Evolutionary conservation across 2,329 filamentous ascomycete species (phyloP).

Genomic region (Arthrobotrys sphaeroides): DNA sequence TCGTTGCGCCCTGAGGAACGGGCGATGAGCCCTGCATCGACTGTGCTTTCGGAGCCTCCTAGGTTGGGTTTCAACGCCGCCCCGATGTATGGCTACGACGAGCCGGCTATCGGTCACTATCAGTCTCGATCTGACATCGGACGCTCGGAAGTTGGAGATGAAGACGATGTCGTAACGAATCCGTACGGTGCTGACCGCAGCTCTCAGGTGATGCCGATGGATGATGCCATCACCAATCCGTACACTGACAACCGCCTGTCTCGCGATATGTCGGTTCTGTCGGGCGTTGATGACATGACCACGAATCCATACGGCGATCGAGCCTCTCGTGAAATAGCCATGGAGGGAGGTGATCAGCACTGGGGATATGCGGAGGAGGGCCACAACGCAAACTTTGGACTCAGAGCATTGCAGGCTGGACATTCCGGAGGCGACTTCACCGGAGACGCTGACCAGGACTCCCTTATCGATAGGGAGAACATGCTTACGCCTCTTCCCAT

Average conservation of each 20-base stretch:
- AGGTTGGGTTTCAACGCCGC: conserved; percentile 75
- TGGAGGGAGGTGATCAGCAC: conserved; percentile 48
- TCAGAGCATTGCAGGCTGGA: conserved; percentile 41
- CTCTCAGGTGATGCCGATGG: conserved; percentile 54
- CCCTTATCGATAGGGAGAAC: conserved; percentile 33
- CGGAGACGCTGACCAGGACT: conserved; percentile 39
- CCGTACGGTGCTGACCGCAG: conserved; percentile 68
- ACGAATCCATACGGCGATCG: conserved; percentile 77
- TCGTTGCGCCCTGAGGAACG: conserved; percentile 65
- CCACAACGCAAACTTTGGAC: conserved; percentile 52
- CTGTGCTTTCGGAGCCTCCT: conserved; percentile 63
- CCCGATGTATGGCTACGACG: conserved; percentile 74
- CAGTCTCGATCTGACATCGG: conserved; percentile 62
- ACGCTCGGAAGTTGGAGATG: conserved; percentile 61
- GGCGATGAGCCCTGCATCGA: conserved; percentile 63
- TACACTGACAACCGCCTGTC: conserved; percentile 50
- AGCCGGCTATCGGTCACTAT: conserved; percentile 78
- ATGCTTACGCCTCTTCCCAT: conserved; percentile 45
- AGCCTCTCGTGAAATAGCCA: conserved; percentile 48
- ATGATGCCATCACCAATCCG: conserved; percentile 56
- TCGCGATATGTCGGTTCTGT: conserved; percentile 41
- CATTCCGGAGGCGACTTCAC: conserved; percentile 57
- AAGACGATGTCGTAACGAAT: conserved; percentile 80
- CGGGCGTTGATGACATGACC: conserved; percentile 72
- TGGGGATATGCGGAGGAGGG: conserved; percentile 50